Evolutionary conservation across 768 basidiomycete genomes (phyloP).

Genomic region (Mycena metata): DNA sequence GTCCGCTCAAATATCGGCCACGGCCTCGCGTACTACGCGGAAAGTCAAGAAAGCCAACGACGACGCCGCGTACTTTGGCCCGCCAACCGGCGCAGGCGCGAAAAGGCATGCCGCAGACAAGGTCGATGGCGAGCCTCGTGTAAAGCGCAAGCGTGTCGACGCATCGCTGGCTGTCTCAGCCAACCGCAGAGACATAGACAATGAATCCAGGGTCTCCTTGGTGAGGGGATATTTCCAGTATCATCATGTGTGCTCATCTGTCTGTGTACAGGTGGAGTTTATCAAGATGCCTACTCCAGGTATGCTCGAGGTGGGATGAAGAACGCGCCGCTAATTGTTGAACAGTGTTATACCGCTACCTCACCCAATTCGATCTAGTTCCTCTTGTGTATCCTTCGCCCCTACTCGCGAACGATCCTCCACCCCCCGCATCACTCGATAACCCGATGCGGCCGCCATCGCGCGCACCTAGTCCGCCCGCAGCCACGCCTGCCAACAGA

Average conservation of each 20-base stretch:
- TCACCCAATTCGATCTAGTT: constrained; percentile 79
- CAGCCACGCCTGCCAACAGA: constrained; percentile 75
- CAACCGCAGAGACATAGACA: constrained; percentile 51
- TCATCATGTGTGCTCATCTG: constrained; percentile 18
- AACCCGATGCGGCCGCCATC: constrained; percentile 60
- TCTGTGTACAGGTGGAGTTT: constrained; percentile 75
- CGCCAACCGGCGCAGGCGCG: constrained; percentile 59
- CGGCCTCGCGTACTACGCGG: constrained; percentile 72
- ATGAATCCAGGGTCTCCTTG: constrained; percentile 57
- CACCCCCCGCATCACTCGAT: constrained; percentile 73
- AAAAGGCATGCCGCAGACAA: constrained; percentile 79
- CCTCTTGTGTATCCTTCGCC: constrained; percentile 82
- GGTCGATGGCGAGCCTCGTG: constrained; percentile 79
- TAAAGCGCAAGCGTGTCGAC: constrained; percentile 74
- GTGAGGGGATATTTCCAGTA: constrained; percentile 47
- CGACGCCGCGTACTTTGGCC: constrained; percentile 79
- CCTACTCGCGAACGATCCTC: constrained; percentile 74
- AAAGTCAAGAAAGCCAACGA: constrained; percentile 74
- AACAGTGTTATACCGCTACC: constrained; percentile 74
- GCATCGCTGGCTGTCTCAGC: constrained; percentile 42
- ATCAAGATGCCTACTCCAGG: constrained; percentile 70
- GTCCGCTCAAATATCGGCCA: constrained; percentile 52
- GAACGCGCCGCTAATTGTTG: background rate
- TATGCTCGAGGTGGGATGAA: background rate
- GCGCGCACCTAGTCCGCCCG: constrained; percentile 64